These are phyloP conservation scores for Yamadazyma buinensis DNA, from an alignment of 1,139 yeast genomes.

Conservation along the genomic window DNA sequence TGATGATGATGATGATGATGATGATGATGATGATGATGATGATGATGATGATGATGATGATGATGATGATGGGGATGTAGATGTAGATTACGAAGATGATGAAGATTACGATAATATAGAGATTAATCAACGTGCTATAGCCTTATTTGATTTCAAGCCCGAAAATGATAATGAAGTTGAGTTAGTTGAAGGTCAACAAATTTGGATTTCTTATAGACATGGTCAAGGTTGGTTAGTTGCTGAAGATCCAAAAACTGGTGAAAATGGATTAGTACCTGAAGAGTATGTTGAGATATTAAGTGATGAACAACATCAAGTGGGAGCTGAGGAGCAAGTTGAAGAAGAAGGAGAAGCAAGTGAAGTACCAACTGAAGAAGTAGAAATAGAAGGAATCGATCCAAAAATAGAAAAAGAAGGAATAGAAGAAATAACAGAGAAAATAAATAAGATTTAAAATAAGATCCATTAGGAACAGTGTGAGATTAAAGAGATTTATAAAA, in stretches of 20 bases:
- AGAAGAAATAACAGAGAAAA: too few relatives aligned
- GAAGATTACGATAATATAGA: constrained; percentile 27
- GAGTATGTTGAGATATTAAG: constrained; percentile 71
- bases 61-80: constrained; percentile 11
- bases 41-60: constrained; percentile 14
- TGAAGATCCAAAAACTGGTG: constrained; percentile 71
- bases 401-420: too few relatives aligned
- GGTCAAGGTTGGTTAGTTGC: constrained; percentile 99
- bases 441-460: too few relatives aligned
- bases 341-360: too few relatives aligned
- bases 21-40: constrained; percentile 20
- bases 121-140: constrained; percentile 62
- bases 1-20: constrained; percentile 7
- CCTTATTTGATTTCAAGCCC: constrained; percentile 84
- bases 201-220: constrained; percentile 85
- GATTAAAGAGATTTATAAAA: too few relatives aligned
- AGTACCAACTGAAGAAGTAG: too few relatives aligned
- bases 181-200: constrained; percentile 73
- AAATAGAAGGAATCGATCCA: too few relatives aligned
- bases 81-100: constrained; percentile 7
- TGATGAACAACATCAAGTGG: constrained; percentile 29
- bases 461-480: too few relatives aligned
- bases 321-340: constrained; percentile 10
- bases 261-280: constrained; percentile 93
- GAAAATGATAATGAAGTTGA: constrained; percentile 92